Evolutionary conservation across 164 flowering plant genomes (phyloP), one percentile per base, ranked within the genome.

Genomic region (Vitis rupestris): DNA sequence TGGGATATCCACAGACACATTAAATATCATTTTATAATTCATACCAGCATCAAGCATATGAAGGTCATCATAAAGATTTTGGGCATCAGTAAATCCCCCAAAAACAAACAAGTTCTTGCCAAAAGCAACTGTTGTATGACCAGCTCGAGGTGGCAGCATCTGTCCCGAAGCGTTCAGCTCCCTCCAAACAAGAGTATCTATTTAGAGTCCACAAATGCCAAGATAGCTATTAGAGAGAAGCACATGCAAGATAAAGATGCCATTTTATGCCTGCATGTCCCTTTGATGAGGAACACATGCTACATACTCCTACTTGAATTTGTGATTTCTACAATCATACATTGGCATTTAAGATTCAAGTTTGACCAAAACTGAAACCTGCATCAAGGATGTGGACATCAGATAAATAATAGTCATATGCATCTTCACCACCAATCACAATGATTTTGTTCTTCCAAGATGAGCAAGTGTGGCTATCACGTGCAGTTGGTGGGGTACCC

Each of bases 341-440:
- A 29, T 50, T 44, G 19, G 14, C 54, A 51, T 19, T 59, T 10
- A 76, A 47, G 59, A 10, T n/a, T 31, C 11, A 19, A 58, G 44
- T 37, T 37, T 37, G 44, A 65, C 27, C 27, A 23, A 69, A 59
- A 56, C 44, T 30, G 31, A 54, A 37, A 96, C 98, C 99, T 88
- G 94, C 72, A 78, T 96, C 97, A 76, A 93, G 90, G 67, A 96
- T 82, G 72, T 91, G 90, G 66, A 93, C 97, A 86, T 93, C 98
- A 70, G 97, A 89, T 67, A 90, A 72, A 77, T 93, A 96, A 70
- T 82, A 92, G 74, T 90, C 93, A 71, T 81, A 79, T 31, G 82
- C 86, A 79, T 96, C 97, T 96, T 96, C 97, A 63, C 98, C 99
- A 73, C 97, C 98, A 72, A 96, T 77, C 59, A 96, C 90, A 73